Percentiles rank a stretch among this genome's conserved stretches.
Evolutionary conservation across 176 grass and related monocot species (phyloP).

Genomic region (Poa pratensis): DNA sequence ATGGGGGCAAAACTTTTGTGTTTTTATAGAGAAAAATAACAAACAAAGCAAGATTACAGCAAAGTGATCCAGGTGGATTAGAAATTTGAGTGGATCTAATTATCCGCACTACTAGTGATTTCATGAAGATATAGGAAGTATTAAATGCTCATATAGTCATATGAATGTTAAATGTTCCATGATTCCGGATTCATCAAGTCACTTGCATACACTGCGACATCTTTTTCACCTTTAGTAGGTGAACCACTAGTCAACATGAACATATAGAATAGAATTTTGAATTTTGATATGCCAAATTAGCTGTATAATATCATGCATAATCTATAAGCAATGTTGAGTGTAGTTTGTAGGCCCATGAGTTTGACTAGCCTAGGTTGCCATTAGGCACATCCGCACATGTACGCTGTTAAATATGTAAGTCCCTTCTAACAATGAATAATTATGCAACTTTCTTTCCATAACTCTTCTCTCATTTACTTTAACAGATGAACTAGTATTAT

Average conservation of each 20-base stretch:
- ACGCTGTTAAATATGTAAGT: neutral
- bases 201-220: neutral
- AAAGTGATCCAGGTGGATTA: neutral
- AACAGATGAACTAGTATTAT: neutral
- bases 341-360: slow-evolving; percentile 9
- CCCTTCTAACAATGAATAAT: neutral
- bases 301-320: neutral
- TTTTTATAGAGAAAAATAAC: neutral
- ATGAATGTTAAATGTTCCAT: slow-evolving; percentile 13
- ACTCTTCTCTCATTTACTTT: slow-evolving; percentile 17
- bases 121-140: neutral
- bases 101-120: slow-evolving; percentile 5
- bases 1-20: neutral
- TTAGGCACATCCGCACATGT: neutral
- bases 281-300: slow-evolving; percentile 20
- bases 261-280: slow-evolving; percentile 8
- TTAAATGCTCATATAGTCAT: neutral
- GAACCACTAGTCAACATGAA: slow-evolving; percentile 7
- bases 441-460: neutral
- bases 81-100: slow-evolving; percentile 12
- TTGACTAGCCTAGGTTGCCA: slow-evolving; percentile 1
- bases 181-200: slow-evolving; percentile 16
- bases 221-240: slow-evolving; percentile 30
- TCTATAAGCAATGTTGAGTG: slow-evolving; percentile 1
- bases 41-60: neutral